Percentiles rank a stretch among this genome's conserved stretches.
Evolutionary conservation across 345 rosid genomes (phyloP).

Genomic region (Draba incana): DNA sequence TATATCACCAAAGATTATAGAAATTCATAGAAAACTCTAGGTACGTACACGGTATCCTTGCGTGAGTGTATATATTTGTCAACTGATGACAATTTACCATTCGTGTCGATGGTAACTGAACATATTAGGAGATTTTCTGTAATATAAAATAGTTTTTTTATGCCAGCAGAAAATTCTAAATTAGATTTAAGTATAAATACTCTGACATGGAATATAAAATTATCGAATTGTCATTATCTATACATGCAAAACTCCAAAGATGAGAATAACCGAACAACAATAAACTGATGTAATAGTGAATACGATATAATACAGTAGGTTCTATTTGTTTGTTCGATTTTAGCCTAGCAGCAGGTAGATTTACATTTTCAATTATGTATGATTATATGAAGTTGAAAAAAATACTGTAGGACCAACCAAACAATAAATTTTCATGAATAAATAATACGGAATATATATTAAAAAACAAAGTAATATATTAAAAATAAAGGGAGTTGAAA

Average conservation of each 20-base stretch:
- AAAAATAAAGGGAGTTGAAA: neutral
- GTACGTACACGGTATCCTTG: neutral
- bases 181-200: neutral
- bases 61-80: constrained; percentile 2
- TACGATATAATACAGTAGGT: too few relatives aligned
- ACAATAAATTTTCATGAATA: neutral
- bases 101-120: constrained; percentile 3
- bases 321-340: neutral
- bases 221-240: neutral
- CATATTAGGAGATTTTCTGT: neutral
- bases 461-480: neutral
- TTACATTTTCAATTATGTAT: constrained; percentile 1
- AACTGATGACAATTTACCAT: neutral
- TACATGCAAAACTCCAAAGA: neutral
- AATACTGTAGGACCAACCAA: constrained; percentile 27
- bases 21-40: neutral
- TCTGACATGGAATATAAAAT: neutral
- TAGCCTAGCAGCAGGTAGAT: constrained; percentile 2
- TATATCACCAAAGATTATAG: neutral
- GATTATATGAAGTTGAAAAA: neutral
- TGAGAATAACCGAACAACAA: neutral
- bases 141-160: neutral
- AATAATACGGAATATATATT: neutral
- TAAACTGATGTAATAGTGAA: neutral
- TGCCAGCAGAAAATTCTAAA: neutral